phyloP scores from a whole-genome alignment of 176 grass and related monocot genomes.

The Lolium multiflorum region DNA sequence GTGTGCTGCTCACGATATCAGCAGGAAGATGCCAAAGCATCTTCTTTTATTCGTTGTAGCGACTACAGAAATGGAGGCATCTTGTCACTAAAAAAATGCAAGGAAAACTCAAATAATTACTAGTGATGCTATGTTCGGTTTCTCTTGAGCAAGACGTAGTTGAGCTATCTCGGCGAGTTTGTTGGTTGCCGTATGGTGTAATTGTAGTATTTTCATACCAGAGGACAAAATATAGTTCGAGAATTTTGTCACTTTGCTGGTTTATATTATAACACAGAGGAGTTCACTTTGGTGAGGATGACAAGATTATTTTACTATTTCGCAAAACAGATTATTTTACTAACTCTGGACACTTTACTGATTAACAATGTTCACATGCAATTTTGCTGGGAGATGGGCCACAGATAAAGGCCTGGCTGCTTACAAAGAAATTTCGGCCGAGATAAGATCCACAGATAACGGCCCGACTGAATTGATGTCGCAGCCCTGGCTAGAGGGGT shows the following conservation, averaged over 20 bases:
- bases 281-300: not conserved
- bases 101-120: constrained; percentile 27
- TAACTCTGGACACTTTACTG: not conserved
- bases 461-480: no score
- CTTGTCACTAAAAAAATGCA: constrained; percentile 34
- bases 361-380: no score
- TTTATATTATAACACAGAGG: not conserved
- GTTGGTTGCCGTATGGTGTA: not conserved
- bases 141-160: constrained; percentile 22
- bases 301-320: not conserved
- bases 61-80: constrained; percentile 38
- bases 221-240: not conserved
- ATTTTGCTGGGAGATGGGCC: no score
- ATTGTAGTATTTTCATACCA: not conserved
- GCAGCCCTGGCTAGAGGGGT: no score
- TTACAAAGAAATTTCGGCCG: no score
- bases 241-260: not conserved
- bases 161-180: not conserved
- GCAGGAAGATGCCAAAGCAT: constrained; percentile 36
- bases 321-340: not conserved
- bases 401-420: no score
- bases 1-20: constrained; percentile 40
- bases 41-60: constrained; percentile 32
- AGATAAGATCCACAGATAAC: no score
- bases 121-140: constrained; percentile 10